Conservation (phyloP, 495 filamentous ascomycete species). For the Aspergillus conjunctus region DNA sequence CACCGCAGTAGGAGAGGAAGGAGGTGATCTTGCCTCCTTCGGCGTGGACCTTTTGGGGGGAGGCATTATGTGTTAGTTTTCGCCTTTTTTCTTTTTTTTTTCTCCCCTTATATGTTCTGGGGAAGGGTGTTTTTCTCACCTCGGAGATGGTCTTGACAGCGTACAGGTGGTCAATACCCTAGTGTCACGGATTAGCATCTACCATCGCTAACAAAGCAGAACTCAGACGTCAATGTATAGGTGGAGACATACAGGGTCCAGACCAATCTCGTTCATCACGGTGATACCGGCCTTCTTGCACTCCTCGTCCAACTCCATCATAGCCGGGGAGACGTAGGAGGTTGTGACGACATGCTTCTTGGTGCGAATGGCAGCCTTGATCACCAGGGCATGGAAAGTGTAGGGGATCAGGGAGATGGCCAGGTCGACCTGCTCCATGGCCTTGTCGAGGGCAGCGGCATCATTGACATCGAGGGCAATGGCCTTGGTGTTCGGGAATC, state of each 20-base stretch:
- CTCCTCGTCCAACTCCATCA: conserved; percentile 81
- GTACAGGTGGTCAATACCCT: conserved; percentile 76
- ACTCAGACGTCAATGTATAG: background rate
- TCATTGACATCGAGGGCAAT: conserved; percentile 84
- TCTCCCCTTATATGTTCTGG: too few species aligned
- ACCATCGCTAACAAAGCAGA: background rate
- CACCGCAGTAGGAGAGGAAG: conserved; percentile 90
- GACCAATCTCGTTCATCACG: conserved; percentile 96
- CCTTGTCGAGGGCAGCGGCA: conserved; percentile 71
- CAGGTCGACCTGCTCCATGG: conserved; percentile 75
- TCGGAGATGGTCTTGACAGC: conserved; percentile 88
- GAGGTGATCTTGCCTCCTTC: conserved; percentile 82
- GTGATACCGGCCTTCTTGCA: conserved; percentile 93
- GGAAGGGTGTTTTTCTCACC: conserved; percentile 37
- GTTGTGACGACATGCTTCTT: conserved; percentile 98
- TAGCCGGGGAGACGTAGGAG: conserved; percentile 89
- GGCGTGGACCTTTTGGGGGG: conserved; percentile 53
- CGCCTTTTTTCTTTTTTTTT: too few species aligned
- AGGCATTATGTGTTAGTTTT: background rate
- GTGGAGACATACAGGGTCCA: conserved; percentile 51
- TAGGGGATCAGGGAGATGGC: conserved; percentile 89
- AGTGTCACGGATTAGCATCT: background rate
- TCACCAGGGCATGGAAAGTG: conserved; percentile 85
- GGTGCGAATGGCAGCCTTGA: conserved; percentile 88
- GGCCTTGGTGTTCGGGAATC: conserved; percentile 68